Percentiles rank a stretch among this genome's conserved stretches.
phyloP scores from a whole-genome alignment of 2,329 filamentous ascomycete species.

The Cercospora beticola region DNA sequence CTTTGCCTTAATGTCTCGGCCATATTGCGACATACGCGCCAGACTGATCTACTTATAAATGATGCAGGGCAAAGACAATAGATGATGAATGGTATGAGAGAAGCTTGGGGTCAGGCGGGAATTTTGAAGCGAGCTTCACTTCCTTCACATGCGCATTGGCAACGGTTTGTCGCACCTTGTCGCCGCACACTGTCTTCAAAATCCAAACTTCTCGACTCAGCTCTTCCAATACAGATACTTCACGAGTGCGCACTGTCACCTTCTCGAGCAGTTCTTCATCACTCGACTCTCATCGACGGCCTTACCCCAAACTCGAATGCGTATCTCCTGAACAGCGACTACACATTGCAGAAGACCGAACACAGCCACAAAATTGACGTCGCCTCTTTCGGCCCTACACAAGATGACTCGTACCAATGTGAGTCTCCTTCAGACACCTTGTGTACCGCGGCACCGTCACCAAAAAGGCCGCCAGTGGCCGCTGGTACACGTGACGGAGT shows the following conservation, averaged over 20 bases:
- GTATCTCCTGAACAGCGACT: no score
- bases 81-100: neutral
- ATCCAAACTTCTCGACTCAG: neutral
- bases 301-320: neutral
- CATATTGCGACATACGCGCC: neutral
- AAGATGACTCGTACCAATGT: neutral
- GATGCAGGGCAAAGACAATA: neutral
- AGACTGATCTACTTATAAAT: neutral
- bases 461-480: neutral
- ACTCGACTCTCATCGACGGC: neutral
- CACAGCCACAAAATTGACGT: neutral
- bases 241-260: neutral
- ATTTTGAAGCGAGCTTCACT: conserved; percentile 5
- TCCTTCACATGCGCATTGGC: neutral
- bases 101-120: neutral
- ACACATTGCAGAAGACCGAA: neutral
- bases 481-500: neutral
- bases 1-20: neutral
- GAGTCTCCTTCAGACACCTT: neutral
- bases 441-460: neutral
- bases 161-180: neutral
- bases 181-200: neutral
- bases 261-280: neutral
- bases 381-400: neutral
- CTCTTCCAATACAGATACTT: neutral